phyloP scores from a whole-genome alignment of 495 filamentous ascomycete genomes.

The Xylaria sp. region DNA sequence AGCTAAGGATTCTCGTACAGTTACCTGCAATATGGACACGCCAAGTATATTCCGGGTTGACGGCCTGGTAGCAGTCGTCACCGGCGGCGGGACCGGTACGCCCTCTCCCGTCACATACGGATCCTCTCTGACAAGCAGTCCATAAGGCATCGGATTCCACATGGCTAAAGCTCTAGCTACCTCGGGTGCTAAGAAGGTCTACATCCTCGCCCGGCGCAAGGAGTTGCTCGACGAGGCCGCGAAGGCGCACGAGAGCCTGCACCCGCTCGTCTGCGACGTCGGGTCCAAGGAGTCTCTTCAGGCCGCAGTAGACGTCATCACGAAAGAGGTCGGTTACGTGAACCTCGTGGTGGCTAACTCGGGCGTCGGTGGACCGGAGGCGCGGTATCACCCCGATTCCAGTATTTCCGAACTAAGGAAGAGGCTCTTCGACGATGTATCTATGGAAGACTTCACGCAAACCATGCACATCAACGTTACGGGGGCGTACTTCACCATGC shows the following conservation, averaged over 20 bases:
- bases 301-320: conserved; percentile 54
- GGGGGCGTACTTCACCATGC: conserved; percentile 58
- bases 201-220: conserved; percentile 65
- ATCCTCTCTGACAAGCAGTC: not conserved
- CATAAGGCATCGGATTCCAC: conserved; percentile 61
- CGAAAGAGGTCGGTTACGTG: conserved; percentile 57
- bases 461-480: conserved; percentile 61
- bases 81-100: conserved; percentile 65
- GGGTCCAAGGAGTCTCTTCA: conserved; percentile 62
- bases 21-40: conserved; percentile 31
- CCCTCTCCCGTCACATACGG: not conserved
- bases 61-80: conserved; percentile 67
- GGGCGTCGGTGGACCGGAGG: conserved; percentile 55
- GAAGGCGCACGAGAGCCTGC: conserved; percentile 43
- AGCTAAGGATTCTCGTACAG: not conserved
- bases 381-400: conserved; percentile 40
- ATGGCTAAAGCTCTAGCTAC: conserved; percentile 64
- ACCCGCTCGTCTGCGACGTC: conserved; percentile 63
- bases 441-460: conserved; percentile 59
- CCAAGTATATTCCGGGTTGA: conserved; percentile 60
- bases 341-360: conserved; percentile 67
- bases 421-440: conserved; percentile 48
- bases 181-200: conserved; percentile 69
- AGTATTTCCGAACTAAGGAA: conserved; percentile 55
- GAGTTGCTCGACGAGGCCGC: conserved; percentile 57